These are phyloP conservation scores for Trichophyton benhamiae DNA, from an alignment of 2,329 filamentous ascomycete genomes.

Conservation along the genomic window DNA sequence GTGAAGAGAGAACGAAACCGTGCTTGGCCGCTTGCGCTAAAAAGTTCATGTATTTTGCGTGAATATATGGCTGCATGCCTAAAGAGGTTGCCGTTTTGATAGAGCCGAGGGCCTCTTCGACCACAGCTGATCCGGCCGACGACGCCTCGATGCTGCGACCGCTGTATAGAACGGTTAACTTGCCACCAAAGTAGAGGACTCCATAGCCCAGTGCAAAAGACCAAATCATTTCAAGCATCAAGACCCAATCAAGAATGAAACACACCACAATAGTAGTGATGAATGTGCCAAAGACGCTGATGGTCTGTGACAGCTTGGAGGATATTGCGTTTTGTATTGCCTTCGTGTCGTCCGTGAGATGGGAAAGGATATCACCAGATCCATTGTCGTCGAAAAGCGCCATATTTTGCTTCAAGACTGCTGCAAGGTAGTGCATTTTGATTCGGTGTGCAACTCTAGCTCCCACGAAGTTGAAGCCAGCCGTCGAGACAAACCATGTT, in stretches of 20 bases:
- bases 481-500: constrained; percentile 60
- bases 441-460: constrained; percentile 59
- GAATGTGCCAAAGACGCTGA: not conserved
- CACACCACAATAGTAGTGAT: not conserved
- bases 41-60: not conserved
- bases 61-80: not conserved
- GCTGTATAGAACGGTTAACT: not conserved
- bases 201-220: not conserved
- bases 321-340: constrained; percentile 76
- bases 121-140: not conserved
- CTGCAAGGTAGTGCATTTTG: constrained; percentile 60
- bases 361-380: constrained; percentile 70
- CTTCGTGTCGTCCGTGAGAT: constrained; percentile 76
- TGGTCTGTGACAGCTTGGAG: constrained; percentile 57
- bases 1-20: not conserved
- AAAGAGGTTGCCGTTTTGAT: not conserved
- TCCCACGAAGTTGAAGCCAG: constrained; percentile 68
- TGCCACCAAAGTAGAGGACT: not conserved
- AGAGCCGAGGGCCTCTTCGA: not conserved
- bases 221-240: not conserved
- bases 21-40: not conserved
- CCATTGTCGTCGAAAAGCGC: constrained; percentile 76
- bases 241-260: not conserved
- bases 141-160: not conserved
- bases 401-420: constrained; percentile 67